Evolutionary conservation across 176 grass and related monocot genomes (phyloP), one percentile per base, ranked within the genome.

Genomic region (Oryza meridionalis): DNA sequence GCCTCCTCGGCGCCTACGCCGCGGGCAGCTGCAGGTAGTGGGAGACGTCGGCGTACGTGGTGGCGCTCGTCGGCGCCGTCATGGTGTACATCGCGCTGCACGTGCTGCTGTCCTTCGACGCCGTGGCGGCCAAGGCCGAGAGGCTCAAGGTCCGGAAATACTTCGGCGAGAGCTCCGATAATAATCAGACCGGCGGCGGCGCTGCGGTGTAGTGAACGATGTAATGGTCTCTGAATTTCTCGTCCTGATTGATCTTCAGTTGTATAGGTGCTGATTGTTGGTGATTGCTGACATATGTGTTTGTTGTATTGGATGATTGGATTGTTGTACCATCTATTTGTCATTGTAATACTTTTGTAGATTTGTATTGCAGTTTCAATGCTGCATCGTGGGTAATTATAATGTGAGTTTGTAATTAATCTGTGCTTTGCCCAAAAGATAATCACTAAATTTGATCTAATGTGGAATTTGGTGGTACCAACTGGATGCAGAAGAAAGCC

Each of bases 1-100:
- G 78, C 11, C 80, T 87, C 21, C 72, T 87, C 53, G 84, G 67
- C 16, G 78, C 85, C 45, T 87, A 87, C 55, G 85, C 69, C 3
- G 78, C 77, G 3, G 85, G 78, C 14, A 87, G 85, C 77, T 87
- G 76, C 27, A 45, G 77, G 14, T 17, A 73, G 0, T 3, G 72
- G 37, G 35, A 70, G n/a, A 66, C 35, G 21, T 87, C 85, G 9
- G 67, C 42, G 37, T 81, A 81, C 27, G 67, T 87, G 58, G 66
- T 81, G 13, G 21, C 67, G n/a, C 37, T 87, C 31, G 80, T 76
- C 70, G 68, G 24, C 13, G 51, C 15, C 13, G 85, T 87, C n/a
- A 66, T 87, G 17, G 14, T 81, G 16, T 76, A 87, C 66, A 65
- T 87, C 42, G 45, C 78, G 46, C 15, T 75, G 25, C 72, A 75